Conservation (phyloP, 345 rosid species). For the Mangifera indica region DNA sequence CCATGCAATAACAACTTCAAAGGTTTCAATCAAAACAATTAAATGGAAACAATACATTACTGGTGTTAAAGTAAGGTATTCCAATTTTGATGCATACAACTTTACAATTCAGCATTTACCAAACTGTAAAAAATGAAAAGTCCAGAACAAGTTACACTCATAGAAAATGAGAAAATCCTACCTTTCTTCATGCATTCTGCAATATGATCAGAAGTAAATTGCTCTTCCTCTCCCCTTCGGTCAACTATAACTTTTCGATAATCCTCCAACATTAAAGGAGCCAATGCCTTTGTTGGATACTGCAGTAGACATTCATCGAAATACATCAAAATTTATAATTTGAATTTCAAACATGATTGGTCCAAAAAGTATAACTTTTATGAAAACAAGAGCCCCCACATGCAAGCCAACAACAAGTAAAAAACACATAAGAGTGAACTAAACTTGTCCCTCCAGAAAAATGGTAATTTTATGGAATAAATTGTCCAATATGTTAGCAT, state of each 20-base stretch:
- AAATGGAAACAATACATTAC: neutral
- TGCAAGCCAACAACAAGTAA: neutral
- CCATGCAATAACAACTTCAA: neutral
- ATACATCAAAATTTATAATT: neutral
- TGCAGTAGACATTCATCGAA: conserved; percentile 23
- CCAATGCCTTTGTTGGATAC: conserved; percentile 95
- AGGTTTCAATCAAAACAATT: neutral
- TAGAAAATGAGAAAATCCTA: conserved; percentile 17
- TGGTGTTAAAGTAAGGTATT: neutral
- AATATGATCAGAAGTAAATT: conserved; percentile 73
- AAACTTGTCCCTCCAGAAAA: neutral
- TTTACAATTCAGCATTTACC: neutral
- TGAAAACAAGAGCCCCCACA: neutral
- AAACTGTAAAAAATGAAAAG: neutral
- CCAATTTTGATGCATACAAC: neutral
- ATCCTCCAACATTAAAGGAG: conserved; percentile 93
- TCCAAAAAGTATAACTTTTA: neutral
- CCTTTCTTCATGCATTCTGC: conserved; percentile 82
- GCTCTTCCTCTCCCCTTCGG: conserved; percentile 89
- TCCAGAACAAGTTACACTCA: neutral
- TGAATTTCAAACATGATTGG: neutral
- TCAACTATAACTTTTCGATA: conserved; percentile 84
- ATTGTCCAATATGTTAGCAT: no score
- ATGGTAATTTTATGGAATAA: neutral
- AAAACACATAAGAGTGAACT: neutral